These are phyloP conservation scores for Cercophora sp. DNA, from an alignment of 495 filamentous ascomycete genomes.

Conservation along the genomic window DNA sequence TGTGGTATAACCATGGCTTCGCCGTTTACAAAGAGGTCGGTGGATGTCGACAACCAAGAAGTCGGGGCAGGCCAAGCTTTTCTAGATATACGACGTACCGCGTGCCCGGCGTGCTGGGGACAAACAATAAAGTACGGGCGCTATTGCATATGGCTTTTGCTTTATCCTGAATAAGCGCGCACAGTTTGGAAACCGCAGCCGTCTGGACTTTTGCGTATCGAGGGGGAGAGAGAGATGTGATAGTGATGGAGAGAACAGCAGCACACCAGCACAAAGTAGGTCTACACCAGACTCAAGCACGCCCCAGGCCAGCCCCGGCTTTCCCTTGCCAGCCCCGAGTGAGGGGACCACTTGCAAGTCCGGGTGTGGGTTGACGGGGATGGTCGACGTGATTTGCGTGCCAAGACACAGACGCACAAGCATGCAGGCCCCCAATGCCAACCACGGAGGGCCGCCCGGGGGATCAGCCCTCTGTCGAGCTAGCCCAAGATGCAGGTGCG, in stretches of 20 bases:
- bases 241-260: constrained; percentile 12
- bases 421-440: too few species aligned
- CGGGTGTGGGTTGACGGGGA: not conserved
- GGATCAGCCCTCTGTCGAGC: not conserved
- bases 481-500: not conserved
- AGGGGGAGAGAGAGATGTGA: constrained; percentile 13
- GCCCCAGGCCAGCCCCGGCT: too few species aligned
- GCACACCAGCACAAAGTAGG: not conserved
- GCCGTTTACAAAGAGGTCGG: too few species aligned
- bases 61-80: too few species aligned
- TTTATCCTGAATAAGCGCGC: constrained; percentile 13
- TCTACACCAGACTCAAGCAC: not conserved
- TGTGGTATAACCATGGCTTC: too few species aligned
- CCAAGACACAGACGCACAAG: not conserved
- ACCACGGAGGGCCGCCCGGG: too few species aligned
- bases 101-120: not conserved
- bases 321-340: not conserved
- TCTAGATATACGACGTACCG: too few species aligned
- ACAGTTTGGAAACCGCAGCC: constrained; percentile 7
- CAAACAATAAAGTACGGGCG: not conserved
- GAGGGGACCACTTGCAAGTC: too few species aligned
- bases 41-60: too few species aligned
- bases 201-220: not conserved
- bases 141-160: not conserved
- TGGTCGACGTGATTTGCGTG: not conserved